Evolutionary conservation across 192 early-diverging fungal genomes (phyloP), one percentile per base, ranked within the genome.

Genomic region (Thamnidium elegans): DNA sequence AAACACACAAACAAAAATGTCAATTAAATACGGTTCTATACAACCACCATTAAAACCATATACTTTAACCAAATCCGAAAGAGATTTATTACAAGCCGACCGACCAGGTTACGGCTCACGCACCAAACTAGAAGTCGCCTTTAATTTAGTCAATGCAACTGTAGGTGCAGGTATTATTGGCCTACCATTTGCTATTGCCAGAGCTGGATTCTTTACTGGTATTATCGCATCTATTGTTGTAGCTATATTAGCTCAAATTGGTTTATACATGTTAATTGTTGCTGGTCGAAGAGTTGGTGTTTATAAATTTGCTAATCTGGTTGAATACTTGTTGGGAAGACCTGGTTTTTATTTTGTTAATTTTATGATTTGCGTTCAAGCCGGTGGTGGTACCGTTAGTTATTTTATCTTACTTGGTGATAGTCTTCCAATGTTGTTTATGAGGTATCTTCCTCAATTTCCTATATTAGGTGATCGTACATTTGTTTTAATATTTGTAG

Each of bases 111-210:
- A 78, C 54, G 80, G 80, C 13, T 63, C 66, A 7, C 67, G 77
- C n/a, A 63, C 74, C 15, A 39, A 62, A 17, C 17, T 74, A 15
- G 72, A 81, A 52, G 74, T 79, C 21, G 69, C 85, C 19, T 81
- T 86, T 71, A 87, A 86, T 71, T 76, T 90, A 44, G 82, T 90
- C 59, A 90, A 90, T 65, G 86, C 86, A 2, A 84, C 85, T 10
- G 81, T 87, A 26, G 88, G 88, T 14, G 86, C 88, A 7, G 88
- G 62, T 11, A 64, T 89, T 30, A 75, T 89, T 4, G 87, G 81
- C 7, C 69, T 90, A 31, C 83, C 88, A 7, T 90, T 85, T 71
- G 85, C 88, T 4, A 74, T 90, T 51, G 73, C 73, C 34, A 78
- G 83, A 51, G 85, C 76, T 11, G 88, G 88, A 15, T 88, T 90